Evolutionary conservation across 148 eudicot species (phyloP).

Genomic region (Cornus suecica): DNA sequence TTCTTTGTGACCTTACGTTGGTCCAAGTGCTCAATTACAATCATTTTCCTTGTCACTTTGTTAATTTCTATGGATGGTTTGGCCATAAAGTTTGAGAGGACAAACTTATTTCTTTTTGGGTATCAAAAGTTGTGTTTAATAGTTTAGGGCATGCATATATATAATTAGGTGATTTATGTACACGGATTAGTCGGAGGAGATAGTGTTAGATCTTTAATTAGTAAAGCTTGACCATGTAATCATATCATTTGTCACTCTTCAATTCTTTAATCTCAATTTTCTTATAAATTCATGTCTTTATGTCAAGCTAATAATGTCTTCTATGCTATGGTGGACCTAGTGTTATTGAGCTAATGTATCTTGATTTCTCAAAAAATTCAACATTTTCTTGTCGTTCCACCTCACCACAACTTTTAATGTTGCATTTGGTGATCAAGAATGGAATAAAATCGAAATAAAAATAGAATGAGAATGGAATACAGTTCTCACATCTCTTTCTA

Average conservation of each 20-base stretch:
- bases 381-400: too few relatives aligned
- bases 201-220: too few relatives aligned
- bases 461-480: too few relatives aligned
- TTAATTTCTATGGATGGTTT: neutral
- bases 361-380: neutral
- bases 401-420: too few relatives aligned
- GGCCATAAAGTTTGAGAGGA: neutral
- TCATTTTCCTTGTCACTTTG: neutral
- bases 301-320: neutral
- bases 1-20: neutral
- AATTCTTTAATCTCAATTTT: neutral
- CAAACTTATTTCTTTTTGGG: neutral
- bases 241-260: neutral
- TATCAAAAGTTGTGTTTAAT: neutral
- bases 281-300: neutral
- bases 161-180: too few relatives aligned
- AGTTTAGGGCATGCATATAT: neutral
- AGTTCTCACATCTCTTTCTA: too few relatives aligned
- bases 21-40: neutral
- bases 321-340: neutral
- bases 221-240: neutral
- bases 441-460: too few relatives aligned
- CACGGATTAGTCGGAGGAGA: too few relatives aligned
- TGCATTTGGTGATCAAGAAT: too few relatives aligned
- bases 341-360: too few relatives aligned